These are phyloP conservation scores for Lentinula aciculospora DNA, from an alignment of 768 basidiomycete genomes.

Conservation along the genomic window DNA sequence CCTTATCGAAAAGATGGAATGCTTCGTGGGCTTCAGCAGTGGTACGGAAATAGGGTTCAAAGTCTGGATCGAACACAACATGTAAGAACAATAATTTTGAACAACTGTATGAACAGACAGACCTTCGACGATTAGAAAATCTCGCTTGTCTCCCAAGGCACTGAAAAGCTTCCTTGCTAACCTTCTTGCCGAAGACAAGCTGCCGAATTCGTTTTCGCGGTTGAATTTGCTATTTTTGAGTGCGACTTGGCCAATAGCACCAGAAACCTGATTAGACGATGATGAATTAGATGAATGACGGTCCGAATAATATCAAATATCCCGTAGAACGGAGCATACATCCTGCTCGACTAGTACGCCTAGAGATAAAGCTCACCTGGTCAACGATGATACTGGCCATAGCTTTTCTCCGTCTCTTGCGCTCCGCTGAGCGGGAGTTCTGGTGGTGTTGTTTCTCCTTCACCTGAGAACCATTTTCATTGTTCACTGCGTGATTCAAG, in stretches of 20 bases:
- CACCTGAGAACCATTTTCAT: conserved; percentile 10
- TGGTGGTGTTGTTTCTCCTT: conserved; percentile 15
- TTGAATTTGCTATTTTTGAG: conserved; percentile 61
- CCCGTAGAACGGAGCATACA: not conserved
- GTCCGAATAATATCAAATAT: too few species aligned
- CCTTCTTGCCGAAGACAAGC: conserved; percentile 57
- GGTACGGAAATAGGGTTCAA: conserved; percentile 69
- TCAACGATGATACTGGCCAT: conserved; percentile 69
- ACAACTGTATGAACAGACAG: conserved; percentile 8
- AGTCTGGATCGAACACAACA: conserved; percentile 39
- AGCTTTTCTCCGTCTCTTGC: conserved; percentile 38
- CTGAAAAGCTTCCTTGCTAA: conserved; percentile 67
- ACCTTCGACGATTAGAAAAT: conserved; percentile 67
- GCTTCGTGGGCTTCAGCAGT: conserved; percentile 72
- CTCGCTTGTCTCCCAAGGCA: conserved; percentile 50
- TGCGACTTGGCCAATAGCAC: conserved; percentile 65
- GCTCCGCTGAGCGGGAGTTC: conserved; percentile 20
- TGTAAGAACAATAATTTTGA: not conserved
- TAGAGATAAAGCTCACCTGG: conserved; percentile 34
- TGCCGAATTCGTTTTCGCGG: conserved; percentile 46
- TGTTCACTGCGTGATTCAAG: conserved; percentile 25
- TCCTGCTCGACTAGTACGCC: not conserved
- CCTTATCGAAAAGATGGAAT: conserved; percentile 71
- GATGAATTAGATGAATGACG: not conserved
- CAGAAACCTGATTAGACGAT: conserved; percentile 31